Conservation (phyloP, 2,329 filamentous ascomycete species). For the Ophiostoma piceae region DNA sequence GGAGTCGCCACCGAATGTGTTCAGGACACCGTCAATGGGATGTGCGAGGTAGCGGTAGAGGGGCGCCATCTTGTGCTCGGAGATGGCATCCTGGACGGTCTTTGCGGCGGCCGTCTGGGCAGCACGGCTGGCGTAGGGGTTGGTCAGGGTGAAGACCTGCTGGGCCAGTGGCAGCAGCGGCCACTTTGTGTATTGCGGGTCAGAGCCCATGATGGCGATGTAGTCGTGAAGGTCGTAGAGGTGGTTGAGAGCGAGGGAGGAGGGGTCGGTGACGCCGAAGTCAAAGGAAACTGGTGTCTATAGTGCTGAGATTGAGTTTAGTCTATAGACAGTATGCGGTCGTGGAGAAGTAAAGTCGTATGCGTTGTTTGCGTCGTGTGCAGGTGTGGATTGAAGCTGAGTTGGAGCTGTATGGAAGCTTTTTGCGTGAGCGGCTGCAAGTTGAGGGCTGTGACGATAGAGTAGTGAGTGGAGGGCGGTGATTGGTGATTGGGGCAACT, state of each 20-base stretch:
- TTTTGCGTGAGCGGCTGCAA: conserved; percentile 14
- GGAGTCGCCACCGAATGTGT: conserved; percentile 40
- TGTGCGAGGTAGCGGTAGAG: conserved; percentile 81
- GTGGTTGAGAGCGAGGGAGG: not conserved
- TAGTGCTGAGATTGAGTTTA: not conserved
- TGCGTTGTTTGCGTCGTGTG: no score
- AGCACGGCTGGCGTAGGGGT: conserved; percentile 62
- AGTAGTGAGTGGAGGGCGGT: conserved; percentile 5
- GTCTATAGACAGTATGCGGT: not conserved
- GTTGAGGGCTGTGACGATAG: conserved; percentile 12
- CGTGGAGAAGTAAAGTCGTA: not conserved
- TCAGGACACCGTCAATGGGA: conserved; percentile 75
- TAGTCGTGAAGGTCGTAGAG: not conserved
- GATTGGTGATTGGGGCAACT: conserved; percentile 18
- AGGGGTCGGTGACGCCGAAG: not conserved
- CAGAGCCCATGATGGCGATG: conserved; percentile 58
- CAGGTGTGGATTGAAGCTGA: conserved; percentile 8
- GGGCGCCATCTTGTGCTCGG: conserved; percentile 79
- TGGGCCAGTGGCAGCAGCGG: conserved; percentile 75
- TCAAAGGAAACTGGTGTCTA: not conserved
- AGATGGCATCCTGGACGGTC: conserved; percentile 74
- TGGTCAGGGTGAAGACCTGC: conserved; percentile 82
- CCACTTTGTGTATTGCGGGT: conserved; percentile 82
- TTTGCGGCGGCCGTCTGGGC: conserved; percentile 67
- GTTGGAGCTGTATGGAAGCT: conserved; percentile 16